Evolutionary conservation across 2,329 filamentous ascomycete genomes (phyloP).

Genomic region (Epichloe hybrida): DNA sequence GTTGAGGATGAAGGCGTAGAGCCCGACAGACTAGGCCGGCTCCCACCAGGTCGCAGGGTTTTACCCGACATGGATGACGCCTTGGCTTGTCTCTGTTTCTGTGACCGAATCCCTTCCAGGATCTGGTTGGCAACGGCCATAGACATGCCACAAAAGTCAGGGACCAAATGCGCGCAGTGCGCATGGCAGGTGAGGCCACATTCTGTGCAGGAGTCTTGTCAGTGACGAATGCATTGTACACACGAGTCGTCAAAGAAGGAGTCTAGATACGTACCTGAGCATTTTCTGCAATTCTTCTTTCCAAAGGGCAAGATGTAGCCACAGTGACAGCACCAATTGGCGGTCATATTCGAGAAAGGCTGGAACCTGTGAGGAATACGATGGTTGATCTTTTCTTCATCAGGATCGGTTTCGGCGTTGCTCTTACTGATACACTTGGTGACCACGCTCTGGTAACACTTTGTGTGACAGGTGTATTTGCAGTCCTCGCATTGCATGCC

Average conservation of each 20-base stretch:
- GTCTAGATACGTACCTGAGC: conserved; percentile 47
- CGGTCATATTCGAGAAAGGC: conserved; percentile 92
- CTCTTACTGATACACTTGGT: conserved; percentile 99
- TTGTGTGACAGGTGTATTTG: conserved; percentile 98
- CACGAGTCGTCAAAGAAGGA: not conserved
- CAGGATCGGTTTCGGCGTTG: conserved; percentile 93
- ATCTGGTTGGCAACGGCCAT: conserved; percentile 97
- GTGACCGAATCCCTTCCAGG: conserved; percentile 67
- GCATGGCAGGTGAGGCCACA: conserved; percentile 86
- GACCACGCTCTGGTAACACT: conserved; percentile 92
- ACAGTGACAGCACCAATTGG: conserved; percentile 99
- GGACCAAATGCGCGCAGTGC: conserved; percentile 84
- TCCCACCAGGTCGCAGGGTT: conserved; percentile 45
- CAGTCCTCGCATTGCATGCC: conserved; percentile 99
- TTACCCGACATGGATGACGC: conserved; percentile 46
- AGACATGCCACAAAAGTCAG: conserved; percentile 98
- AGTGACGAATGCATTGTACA: not conserved
- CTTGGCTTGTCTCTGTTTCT: conserved; percentile 54
- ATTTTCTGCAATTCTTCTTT: conserved; percentile 88
- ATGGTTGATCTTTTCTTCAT: conserved; percentile 99
- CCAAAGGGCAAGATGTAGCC: conserved; percentile 92
- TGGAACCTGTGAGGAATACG: conserved; percentile 96
- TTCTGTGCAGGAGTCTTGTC: conserved; percentile 38
- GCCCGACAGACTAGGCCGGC: conserved; percentile 31
- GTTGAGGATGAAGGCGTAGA: conserved; percentile 20